Evolutionary conservation across 2,329 filamentous ascomycete genomes (phyloP), one percentile per base, ranked within the genome.

Genomic region (Phyllosticta citriasiana): DNA sequence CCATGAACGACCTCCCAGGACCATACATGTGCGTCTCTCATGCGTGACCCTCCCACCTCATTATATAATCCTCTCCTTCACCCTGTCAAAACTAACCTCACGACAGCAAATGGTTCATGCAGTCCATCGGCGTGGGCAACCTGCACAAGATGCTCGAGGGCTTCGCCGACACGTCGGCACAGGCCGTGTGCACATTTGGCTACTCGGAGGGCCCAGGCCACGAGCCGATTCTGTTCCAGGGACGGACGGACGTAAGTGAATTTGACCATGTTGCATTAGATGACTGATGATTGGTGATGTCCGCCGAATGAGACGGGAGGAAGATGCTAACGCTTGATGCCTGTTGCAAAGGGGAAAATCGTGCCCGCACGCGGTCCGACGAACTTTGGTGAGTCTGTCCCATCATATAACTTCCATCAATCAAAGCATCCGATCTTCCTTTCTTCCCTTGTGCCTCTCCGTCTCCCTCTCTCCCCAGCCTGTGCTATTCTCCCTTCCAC

Each of bases 121-220:
- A 88, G 64, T 82, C 85, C 30, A 80, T 97, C 62, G 94, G 94
- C 61, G 90, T 91, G 66, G 79, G 88, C 56, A 89, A 94, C 14
- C 80, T 99, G 62, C 96, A 97, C 77, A 94, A 93, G 72, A 83
- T 99, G 65, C 85, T 99, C 51, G 87, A 86, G 58, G 91, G 88
- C 6, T 97, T 96, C 73, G 81, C 89, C 27, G 89, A 99, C 76
- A 97, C 97, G 75, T 88, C 87, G 53, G 91, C 91, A 53, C 86
- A 96, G 76, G 93, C 94, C 19, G 89, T 99, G 54, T 97, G 93
- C 77, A 99, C 94, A 0, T 99, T 99, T 76, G 94, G 87, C 25
- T 97, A 95, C 76, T 94, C 85, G 60, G 82, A 86, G 65, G 94
- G 93, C 0, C 94, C 92, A 4, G 92, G 89, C 2, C 80, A 89